phyloP scores from a whole-genome alignment of 306 rosid species.

The Purshia tridentata region DNA sequence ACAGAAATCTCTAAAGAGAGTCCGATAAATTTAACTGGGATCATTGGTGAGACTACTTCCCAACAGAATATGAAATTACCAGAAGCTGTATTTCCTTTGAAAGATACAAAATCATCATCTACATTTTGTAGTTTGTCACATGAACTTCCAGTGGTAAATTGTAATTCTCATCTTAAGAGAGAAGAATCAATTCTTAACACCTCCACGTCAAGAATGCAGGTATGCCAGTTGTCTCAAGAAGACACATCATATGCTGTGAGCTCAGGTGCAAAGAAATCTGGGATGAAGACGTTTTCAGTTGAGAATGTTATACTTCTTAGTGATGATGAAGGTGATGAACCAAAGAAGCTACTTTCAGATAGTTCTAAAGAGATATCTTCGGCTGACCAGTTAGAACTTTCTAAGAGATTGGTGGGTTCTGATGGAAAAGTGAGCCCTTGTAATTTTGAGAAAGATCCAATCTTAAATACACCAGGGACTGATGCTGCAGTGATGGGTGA shows the following conservation, averaged over 20 bases:
- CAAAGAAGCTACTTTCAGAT: constrained; percentile 39
- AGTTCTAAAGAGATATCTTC: constrained; percentile 34
- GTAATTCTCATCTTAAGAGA: constrained; percentile 24
- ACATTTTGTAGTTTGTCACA: constrained; percentile 24
- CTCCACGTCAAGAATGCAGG: constrained; percentile 34
- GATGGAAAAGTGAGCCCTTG: constrained; percentile 46
- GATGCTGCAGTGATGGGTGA: constrained; percentile 49
- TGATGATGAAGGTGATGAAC: constrained; percentile 75
- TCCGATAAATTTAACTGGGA: constrained; percentile 31
- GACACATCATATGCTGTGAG: constrained; percentile 43
- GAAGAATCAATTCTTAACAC: constrained; percentile 40
- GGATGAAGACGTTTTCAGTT: constrained; percentile 41
- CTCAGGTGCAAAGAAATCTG: constrained; percentile 34
- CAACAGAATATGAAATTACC: constrained; percentile 34
- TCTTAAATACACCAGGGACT: constrained; percentile 41
- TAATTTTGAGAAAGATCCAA: constrained; percentile 34
- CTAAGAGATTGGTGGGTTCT: constrained; percentile 36
- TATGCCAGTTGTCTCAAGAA: constrained; percentile 52
- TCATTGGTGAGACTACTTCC: constrained; percentile 31
- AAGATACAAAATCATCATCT: constrained; percentile 23
- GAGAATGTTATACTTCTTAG: constrained; percentile 67
- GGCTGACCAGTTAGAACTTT: constrained; percentile 24
- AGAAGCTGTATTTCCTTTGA: constrained; percentile 36
- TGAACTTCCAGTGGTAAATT: constrained; percentile 28
- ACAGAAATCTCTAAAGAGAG: constrained; percentile 41